Evolutionary conservation across 331 rosid species (phyloP).

Genomic region (Cucumis variabilis): DNA sequence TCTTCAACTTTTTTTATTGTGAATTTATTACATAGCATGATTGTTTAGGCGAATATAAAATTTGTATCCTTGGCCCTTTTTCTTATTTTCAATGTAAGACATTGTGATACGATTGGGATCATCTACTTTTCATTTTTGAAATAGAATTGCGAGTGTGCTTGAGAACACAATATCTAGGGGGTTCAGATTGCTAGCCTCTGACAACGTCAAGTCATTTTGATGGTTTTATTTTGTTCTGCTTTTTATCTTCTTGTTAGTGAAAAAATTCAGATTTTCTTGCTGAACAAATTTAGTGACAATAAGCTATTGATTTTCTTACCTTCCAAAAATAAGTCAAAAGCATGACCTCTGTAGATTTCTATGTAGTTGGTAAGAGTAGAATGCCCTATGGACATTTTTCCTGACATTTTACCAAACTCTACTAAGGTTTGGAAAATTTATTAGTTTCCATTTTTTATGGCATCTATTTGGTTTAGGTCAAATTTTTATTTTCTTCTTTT

Average conservation of each 20-base stretch:
- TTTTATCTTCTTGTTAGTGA: background rate
- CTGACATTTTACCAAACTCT: background rate
- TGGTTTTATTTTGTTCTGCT: background rate
- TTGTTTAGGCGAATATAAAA: background rate
- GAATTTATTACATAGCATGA: background rate
- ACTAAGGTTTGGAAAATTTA: background rate
- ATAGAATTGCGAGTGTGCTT: background rate
- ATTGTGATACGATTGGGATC: background rate
- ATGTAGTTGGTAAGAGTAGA: background rate
- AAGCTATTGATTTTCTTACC: conserved; percentile 6
- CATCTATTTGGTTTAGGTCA: background rate
- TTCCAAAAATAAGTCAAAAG: background rate
- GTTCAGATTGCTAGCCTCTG: background rate
- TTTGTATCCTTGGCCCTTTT: background rate
- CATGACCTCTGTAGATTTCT: background rate
- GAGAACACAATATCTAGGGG: background rate
- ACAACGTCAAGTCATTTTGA: background rate
- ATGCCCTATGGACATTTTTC: background rate
- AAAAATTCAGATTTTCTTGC: background rate
- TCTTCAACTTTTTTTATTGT: background rate
- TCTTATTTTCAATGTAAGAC: background rate
- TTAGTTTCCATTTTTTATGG: background rate
- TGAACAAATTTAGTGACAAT: background rate
- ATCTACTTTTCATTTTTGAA: conserved; percentile 1
- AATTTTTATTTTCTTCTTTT: background rate